Percentiles rank a stretch among this genome's conserved stretches.
These are phyloP conservation scores for Ligustrum vulgare DNA, from an alignment of 257 asterid species.

Conservation along the genomic window DNA sequence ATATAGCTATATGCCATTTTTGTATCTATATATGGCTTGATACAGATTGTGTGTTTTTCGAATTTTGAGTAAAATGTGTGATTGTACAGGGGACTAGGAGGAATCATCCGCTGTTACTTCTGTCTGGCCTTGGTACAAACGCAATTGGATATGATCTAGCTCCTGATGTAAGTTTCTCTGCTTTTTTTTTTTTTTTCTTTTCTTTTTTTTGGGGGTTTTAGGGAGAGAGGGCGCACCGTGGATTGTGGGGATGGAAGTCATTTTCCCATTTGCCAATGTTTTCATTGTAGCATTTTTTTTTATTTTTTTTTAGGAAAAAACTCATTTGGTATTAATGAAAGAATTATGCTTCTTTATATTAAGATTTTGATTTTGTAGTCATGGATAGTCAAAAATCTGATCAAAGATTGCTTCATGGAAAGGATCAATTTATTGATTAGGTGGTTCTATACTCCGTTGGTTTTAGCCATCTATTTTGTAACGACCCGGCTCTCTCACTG, in stretches of 20 bases:
- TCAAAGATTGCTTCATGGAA: background rate
- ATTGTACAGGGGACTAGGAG: slow-evolving; percentile 15
- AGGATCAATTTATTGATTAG: background rate
- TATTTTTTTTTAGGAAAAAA: too few relatives aligned
- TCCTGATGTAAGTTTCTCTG: slow-evolving; percentile 30
- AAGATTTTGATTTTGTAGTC: background rate
- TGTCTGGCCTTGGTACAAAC: slow-evolving; percentile 38
- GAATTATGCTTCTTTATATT: too few relatives aligned
- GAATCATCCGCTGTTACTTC: slow-evolving; percentile 29
- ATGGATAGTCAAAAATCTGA: background rate
- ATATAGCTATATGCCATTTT: too few relatives aligned
- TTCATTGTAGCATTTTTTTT: too few relatives aligned
- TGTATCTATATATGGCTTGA: too few relatives aligned
- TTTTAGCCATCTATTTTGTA: background rate
- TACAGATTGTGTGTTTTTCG: too few relatives aligned
- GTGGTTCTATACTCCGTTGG: background rate
- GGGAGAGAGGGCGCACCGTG: background rate
- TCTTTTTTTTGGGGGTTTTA: too few relatives aligned
- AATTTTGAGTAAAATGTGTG: background rate
- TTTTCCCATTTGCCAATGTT: background rate
- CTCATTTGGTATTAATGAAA: too few relatives aligned
- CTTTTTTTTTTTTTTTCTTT: background rate
- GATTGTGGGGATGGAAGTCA: background rate
- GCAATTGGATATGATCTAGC: slow-evolving; percentile 39
- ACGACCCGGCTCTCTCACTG: too few relatives aligned